Evolutionary conservation across 768 basidiomycete species (phyloP).

Genomic region (Phaeotremella skinneri): DNA sequence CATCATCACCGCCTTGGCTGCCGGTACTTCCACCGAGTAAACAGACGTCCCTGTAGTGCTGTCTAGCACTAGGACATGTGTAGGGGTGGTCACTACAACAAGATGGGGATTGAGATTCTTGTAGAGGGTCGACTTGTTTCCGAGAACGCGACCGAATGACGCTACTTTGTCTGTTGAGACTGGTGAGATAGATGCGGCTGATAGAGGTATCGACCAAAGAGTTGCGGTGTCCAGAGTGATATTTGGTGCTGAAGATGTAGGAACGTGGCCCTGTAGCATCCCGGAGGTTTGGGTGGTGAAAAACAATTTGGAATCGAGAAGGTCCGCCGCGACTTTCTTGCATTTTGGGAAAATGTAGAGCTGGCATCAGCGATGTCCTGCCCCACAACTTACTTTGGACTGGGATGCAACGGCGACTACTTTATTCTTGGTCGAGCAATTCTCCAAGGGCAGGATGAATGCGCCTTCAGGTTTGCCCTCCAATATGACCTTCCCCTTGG

Average conservation of each 20-base stretch:
- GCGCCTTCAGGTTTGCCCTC: conserved; percentile 26
- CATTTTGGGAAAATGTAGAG: conserved; percentile 49
- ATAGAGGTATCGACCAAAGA: conserved; percentile 65
- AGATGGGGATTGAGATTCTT: conserved; percentile 89
- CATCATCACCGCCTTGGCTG: conserved; percentile 60
- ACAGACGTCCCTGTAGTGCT: conserved; percentile 71
- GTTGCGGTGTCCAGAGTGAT: conserved; percentile 58
- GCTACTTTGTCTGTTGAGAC: conserved; percentile 59
- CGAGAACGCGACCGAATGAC: conserved; percentile 76
- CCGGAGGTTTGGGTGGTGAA: conserved; percentile 23
- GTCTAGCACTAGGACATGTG: conserved; percentile 70
- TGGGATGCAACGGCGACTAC: conserved; percentile 44
- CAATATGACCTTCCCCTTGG: conserved; percentile 39
- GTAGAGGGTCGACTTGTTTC: conserved; percentile 83
- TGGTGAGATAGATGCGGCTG: conserved; percentile 57
- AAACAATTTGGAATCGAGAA: conserved; percentile 30
- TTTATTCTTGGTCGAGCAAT: conserved; percentile 39
- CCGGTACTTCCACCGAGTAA: conserved; percentile 62
- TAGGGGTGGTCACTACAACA: conserved; percentile 64
- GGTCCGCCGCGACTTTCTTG: conserved; percentile 39
- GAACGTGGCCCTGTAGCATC: conserved; percentile 1
- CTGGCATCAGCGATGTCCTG: conserved; percentile 14
- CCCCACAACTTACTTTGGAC: conserved; percentile 22
- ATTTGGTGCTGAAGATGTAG: neutral
- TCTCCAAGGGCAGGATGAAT: conserved; percentile 43